Evolutionary conservation across 2,329 filamentous ascomycete genomes (phyloP).

Genomic region (Pseudogymnoascus sp.): DNA sequence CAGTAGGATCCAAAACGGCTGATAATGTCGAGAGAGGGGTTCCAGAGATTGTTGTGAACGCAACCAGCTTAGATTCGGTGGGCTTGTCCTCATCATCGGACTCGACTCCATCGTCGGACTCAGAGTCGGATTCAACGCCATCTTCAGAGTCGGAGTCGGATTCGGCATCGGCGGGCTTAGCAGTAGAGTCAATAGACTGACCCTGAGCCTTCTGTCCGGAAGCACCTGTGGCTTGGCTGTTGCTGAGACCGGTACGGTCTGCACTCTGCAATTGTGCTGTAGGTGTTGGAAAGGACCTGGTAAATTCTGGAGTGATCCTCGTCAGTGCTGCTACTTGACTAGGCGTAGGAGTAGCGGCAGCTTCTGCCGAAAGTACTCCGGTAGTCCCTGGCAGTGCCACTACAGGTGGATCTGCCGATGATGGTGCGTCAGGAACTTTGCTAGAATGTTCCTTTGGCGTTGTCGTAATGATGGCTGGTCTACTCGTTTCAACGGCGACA

Average conservation of each 20-base stretch:
- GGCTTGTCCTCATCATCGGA: neutral
- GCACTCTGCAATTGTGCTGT: constrained; percentile 6
- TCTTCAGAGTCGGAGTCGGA: neutral
- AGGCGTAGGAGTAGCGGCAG: neutral
- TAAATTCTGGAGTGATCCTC: neutral
- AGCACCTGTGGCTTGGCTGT: neutral
- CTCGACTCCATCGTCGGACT: neutral
- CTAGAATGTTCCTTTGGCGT: neutral
- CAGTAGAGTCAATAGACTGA: neutral
- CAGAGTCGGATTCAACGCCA: neutral
- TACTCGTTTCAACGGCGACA: neutral
- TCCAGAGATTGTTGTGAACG: neutral
- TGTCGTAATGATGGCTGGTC: neutral
- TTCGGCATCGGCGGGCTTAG: neutral
- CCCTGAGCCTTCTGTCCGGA: neutral
- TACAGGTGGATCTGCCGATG: neutral
- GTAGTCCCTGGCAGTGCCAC: neutral
- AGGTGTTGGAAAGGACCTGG: neutral
- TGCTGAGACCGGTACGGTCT: neutral
- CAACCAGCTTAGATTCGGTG: neutral
- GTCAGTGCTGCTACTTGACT: neutral
- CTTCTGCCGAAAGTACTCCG: neutral
- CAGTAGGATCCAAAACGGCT: neutral
- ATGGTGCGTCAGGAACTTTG: neutral
- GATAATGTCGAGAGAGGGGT: constrained; percentile 1